phyloP scores from a whole-genome alignment of 73 alveolate genomes.

The Paramecium caudatum region DNA sequence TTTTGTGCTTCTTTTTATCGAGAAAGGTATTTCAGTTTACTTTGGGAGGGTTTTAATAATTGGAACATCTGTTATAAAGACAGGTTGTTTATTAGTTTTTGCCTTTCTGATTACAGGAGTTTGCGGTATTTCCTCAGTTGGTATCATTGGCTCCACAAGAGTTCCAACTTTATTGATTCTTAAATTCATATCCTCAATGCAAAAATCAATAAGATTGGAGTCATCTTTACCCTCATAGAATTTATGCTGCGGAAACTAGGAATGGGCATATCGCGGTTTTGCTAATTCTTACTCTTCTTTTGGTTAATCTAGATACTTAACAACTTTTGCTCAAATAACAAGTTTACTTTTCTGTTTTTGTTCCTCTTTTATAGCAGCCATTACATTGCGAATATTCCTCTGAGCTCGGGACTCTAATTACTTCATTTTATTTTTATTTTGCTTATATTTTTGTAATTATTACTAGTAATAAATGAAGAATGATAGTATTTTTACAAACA shows the following conservation, averaged over 20 bases:
- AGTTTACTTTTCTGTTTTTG: not conserved
- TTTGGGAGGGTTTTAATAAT: not conserved
- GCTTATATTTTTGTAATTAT: too few relatives aligned
- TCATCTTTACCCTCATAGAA: not conserved
- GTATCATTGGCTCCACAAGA: constrained; percentile 45
- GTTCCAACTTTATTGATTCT: constrained; percentile 27
- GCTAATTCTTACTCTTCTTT: constrained; percentile 48
- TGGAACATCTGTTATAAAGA: not conserved
- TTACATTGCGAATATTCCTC: constrained; percentile 5
- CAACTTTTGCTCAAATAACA: not conserved
- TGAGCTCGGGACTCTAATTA: constrained; percentile 15
- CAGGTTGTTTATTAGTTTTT: constrained; percentile 8
- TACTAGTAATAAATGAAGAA: too few relatives aligned
- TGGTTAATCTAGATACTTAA: not conserved
- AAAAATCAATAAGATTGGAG: constrained; percentile 10
- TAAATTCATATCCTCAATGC: not conserved
- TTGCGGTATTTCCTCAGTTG: constrained; percentile 22
- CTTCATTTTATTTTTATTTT: not conserved
- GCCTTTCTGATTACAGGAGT: not conserved
- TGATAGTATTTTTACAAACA: not conserved
- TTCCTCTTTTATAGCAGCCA: not conserved
- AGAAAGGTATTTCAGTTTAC: not conserved
- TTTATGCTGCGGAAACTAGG: constrained; percentile 4
- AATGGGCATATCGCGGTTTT: constrained; percentile 36
- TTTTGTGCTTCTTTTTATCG: constrained; percentile 37